phyloP scores from a whole-genome alignment of 2,329 filamentous ascomycete genomes.

The Tolypocladium endophyticum region DNA sequence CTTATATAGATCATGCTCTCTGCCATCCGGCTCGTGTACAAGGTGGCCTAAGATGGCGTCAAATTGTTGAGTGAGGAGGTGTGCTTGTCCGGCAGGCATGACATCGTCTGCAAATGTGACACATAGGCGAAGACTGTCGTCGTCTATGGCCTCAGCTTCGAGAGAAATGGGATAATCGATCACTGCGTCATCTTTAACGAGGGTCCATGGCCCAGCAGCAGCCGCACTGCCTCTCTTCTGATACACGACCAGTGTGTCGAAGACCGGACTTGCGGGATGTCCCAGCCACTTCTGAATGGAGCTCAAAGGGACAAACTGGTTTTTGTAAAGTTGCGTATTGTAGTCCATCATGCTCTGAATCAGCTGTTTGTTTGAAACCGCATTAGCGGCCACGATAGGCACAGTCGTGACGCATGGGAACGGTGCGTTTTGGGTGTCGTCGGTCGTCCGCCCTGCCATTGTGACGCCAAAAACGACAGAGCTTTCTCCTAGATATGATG shows the following conservation, averaged over 20 bases:
- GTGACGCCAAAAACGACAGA: slow-evolving; percentile 71
- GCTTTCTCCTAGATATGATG: slow-evolving; percentile 65
- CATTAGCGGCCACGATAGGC: slow-evolving; percentile 54
- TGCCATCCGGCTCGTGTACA: slow-evolving; percentile 33
- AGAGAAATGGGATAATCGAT: slow-evolving; percentile 75
- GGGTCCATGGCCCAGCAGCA: slow-evolving; percentile 38
- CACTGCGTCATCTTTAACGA: slow-evolving; percentile 54
- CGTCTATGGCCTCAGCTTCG: slow-evolving; percentile 53
- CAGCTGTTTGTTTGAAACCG: slow-evolving; percentile 42
- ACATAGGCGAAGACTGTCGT: slow-evolving; percentile 44
- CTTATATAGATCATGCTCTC: slow-evolving; percentile 26
- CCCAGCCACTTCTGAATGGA: slow-evolving; percentile 65
- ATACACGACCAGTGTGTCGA: slow-evolving; percentile 79
- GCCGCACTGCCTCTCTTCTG: slow-evolving; percentile 44
- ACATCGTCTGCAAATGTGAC: slow-evolving; percentile 56
- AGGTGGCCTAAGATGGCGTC: slow-evolving; percentile 55
- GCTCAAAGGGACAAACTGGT: slow-evolving; percentile 62
- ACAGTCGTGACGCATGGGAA: slow-evolving; percentile 80
- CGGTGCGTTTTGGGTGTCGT: slow-evolving; percentile 45
- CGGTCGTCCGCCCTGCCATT: slow-evolving; percentile 60
- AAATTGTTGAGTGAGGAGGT: slow-evolving; percentile 58
- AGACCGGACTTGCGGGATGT: slow-evolving; percentile 53
- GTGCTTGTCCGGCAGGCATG: slow-evolving; percentile 58
- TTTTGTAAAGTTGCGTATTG: slow-evolving; percentile 53
- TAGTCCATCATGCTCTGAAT: slow-evolving; percentile 53